phyloP scores from a whole-genome alignment of 1,284 basidiomycete species.

The Flammula alnicola region DNA sequence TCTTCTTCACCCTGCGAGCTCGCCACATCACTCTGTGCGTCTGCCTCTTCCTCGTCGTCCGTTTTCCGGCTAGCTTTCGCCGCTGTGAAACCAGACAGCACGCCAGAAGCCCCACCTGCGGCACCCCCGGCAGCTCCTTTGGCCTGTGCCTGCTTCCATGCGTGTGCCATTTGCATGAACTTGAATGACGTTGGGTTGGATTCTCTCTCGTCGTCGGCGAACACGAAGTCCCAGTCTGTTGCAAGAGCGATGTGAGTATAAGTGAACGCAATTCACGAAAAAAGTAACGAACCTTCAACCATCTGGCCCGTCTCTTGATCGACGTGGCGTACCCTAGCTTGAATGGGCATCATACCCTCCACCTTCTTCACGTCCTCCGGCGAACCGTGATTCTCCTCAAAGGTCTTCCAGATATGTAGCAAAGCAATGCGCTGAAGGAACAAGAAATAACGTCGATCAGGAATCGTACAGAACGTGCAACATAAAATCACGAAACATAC shows the following conservation, averaged over 20 bases:
- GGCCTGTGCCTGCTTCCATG: constrained; percentile 72
- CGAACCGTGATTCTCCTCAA: constrained; percentile 82
- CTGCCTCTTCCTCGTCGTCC: constrained; percentile 28
- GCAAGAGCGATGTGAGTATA: background rate
- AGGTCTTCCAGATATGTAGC: constrained; percentile 92
- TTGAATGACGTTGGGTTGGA: constrained; percentile 92
- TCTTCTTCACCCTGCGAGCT: constrained; percentile 45
- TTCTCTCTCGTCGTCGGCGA: constrained; percentile 93
- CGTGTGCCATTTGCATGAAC: constrained; percentile 91
- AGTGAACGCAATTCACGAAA: constrained; percentile 7
- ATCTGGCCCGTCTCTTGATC: constrained; percentile 84
- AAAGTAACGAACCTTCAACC: constrained; percentile 73
- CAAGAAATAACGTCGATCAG: constrained; percentile 2
- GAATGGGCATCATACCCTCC: constrained; percentile 88
- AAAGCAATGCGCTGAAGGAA: constrained; percentile 76
- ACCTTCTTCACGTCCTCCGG: constrained; percentile 76
- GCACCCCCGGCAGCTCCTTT: constrained; percentile 34
- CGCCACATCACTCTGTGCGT: constrained; percentile 44
- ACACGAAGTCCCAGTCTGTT: constrained; percentile 91
- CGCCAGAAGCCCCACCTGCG: constrained; percentile 30
- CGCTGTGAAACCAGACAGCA: constrained; percentile 50
- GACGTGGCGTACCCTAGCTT: constrained; percentile 83
- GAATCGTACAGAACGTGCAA: constrained; percentile 8
- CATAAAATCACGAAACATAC: constrained; percentile 41
- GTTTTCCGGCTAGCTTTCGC: constrained; percentile 29